Base-by-base conservation (phyloP, 139 green algal species). In the Microglena sp. region DNA sequence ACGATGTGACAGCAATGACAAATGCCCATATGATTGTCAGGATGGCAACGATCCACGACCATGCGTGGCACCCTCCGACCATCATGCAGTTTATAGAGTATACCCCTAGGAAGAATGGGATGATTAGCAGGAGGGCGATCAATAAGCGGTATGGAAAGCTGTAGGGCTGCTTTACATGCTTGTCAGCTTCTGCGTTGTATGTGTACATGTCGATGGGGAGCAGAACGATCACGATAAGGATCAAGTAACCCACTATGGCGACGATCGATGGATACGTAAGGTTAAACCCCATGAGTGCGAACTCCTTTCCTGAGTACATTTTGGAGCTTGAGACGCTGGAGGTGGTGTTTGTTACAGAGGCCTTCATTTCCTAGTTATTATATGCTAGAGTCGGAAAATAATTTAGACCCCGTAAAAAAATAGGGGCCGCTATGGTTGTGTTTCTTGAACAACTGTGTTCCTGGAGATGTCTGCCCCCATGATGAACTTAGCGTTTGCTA, bases 31-130 rank as follows among this genome's bases (percentile, higher is more conserved):
- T 3, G 22, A 67, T 28, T 21, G 61, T 67, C 27, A 58, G 4
- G 5, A 58, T 28, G 4, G 61, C 61, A 21, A 67, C 61, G 6
- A 67, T 34, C 61, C 61, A 67, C 40, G 61, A 67, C 35, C 34
- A 67, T 3, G 58, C 3, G 7, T 32, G 21, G 61, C 61, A 67
- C 40, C 31, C 4, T 15, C 61, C 61, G n/a, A 67, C 61, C 15
- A 67, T 35, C 34, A 67, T 58, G 61, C 61, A 67, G 43, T 67
- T 67, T 15, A 67, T 43, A 3, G 36, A 59, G 43, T 67, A 67
- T 11, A 67, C 61, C 40, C 61, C 36, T 24, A 67, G 31, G 18
- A 67, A 15, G 36, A 67, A 58, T 36, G 61, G 61, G 35, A 67
- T 59, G 40, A 67, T 15, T 21, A 67, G 61, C 6, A 67, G 61